Percentiles rank a stretch among this genome's conserved stretches.
These are phyloP conservation scores for Curvularia verruculosa DNA, from an alignment of 2,329 filamentous ascomycete genomes.

Conservation along the genomic window DNA sequence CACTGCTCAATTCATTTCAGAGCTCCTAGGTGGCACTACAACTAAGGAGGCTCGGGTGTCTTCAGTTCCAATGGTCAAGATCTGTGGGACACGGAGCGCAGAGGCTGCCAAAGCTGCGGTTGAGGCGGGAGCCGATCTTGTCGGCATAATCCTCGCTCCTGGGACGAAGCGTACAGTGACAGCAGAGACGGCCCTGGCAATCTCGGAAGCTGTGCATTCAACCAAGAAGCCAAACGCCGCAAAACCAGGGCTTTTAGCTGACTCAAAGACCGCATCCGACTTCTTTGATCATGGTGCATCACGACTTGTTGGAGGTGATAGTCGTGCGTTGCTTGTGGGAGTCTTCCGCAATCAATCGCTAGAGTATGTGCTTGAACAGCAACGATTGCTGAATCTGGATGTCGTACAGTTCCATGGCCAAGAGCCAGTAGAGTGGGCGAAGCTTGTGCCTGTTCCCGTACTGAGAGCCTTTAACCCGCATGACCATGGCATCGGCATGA, in stretches of 20 bases:
- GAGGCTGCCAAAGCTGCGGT: constrained; percentile 82
- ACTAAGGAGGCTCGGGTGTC: constrained; percentile 17
- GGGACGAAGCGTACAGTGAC: constrained; percentile 80
- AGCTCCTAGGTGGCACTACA: constrained; percentile 70
- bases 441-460: constrained; percentile 87
- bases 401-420: constrained; percentile 91
- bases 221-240: constrained; percentile 46
- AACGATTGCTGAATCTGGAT: constrained; percentile 78
- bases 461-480: constrained; percentile 82
- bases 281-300: constrained; percentile 70
- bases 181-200: constrained; percentile 77
- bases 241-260: constrained; percentile 29
- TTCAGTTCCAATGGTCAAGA: constrained; percentile 74
- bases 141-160: constrained; percentile 90
- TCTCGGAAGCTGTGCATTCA: constrained; percentile 77
- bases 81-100: constrained; percentile 86
- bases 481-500: constrained; percentile 71
- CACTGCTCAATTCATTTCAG: constrained; percentile 79
- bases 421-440: constrained; percentile 91
- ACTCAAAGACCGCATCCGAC: constrained; percentile 59
- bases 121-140: constrained; percentile 84
- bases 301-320: constrained; percentile 56
- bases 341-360: constrained; percentile 94
- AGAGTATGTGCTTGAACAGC: constrained; percentile 78
- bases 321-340: constrained; percentile 80